Evolutionary conservation across 192 early-diverging fungal species (phyloP).

Genomic region (Coemansia sp.): DNA sequence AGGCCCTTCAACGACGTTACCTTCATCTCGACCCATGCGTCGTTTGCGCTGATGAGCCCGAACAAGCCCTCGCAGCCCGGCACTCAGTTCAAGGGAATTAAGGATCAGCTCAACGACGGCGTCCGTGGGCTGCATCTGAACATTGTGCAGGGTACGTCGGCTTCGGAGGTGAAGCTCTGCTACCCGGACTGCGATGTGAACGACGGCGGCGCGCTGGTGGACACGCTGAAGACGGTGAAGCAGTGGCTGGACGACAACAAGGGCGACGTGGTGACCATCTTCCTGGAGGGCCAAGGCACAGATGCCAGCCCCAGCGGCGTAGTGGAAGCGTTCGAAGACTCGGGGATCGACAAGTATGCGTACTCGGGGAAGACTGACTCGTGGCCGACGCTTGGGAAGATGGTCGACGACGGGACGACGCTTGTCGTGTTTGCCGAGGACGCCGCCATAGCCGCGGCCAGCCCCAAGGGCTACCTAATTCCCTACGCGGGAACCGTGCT

Average conservation of each 20-base stretch:
- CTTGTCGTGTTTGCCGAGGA: slow-evolving; percentile 47
- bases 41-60: slow-evolving; percentile 24
- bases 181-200: slow-evolving; percentile 40
- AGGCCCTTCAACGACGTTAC: slow-evolving; percentile 43
- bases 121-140: slow-evolving; percentile 46
- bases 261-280: slow-evolving; percentile 43
- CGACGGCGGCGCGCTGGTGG: slow-evolving; percentile 31
- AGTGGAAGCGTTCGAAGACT: slow-evolving; percentile 22
- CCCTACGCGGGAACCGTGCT: slow-evolving; percentile 20
- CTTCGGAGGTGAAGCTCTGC: slow-evolving; percentile 22
- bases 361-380: slow-evolving; percentile 21
- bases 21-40: slow-evolving; percentile 36
- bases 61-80: slow-evolving; percentile 15
- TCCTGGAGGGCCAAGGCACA: slow-evolving; percentile 24
- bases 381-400: slow-evolving; percentile 34
- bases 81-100: slow-evolving; percentile 42
- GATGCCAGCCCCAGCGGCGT: slow-evolving; percentile 27
- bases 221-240: slow-evolving; percentile 30
- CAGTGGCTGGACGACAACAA: slow-evolving; percentile 32
- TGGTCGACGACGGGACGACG: slow-evolving; percentile 30
- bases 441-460: slow-evolving; percentile 19
- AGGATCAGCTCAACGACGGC: slow-evolving; percentile 38
- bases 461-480: slow-evolving; percentile 34
- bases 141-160: slow-evolving; percentile 24
- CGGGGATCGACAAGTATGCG: slow-evolving; percentile 30